A percentile compares a stretch with the other conserved stretches of the same genome.
phyloP scores from a whole-genome alignment of 2,329 filamentous ascomycete genomes.

The Arthroderma sp. region DNA sequence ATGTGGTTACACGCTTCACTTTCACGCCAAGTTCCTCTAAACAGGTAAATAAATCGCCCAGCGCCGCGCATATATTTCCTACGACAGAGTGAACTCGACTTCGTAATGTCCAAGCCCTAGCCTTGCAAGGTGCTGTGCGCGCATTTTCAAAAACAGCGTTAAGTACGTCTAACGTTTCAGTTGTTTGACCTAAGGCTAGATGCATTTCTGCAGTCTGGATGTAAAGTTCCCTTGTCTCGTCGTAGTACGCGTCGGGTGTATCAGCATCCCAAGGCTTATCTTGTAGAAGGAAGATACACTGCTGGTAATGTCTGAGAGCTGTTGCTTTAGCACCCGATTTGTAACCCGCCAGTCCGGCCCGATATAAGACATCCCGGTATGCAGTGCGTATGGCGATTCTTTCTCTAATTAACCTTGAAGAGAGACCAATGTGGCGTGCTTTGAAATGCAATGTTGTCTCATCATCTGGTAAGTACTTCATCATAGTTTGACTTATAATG shows the following conservation, averaged over 20 bases:
- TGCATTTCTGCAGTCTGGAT: conserved; percentile 72
- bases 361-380: conserved; percentile 64
- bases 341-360: conserved; percentile 64
- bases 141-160: conserved; percentile 58
- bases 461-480: conserved; percentile 55
- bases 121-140: conserved; percentile 63
- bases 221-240: conserved; percentile 71
- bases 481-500: conserved; percentile 67
- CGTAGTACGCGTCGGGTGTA: conserved; percentile 62
- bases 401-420: conserved; percentile 60
- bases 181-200: conserved; percentile 62
- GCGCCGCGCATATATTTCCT: conserved; percentile 58
- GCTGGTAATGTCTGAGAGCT: conserved; percentile 68
- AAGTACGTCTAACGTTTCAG: conserved; percentile 56
- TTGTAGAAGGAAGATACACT: conserved; percentile 68
- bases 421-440: conserved; percentile 69
- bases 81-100: conserved; percentile 65
- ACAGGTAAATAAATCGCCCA: conserved; percentile 58
- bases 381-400: conserved; percentile 48
- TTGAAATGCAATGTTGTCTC: conserved; percentile 56
- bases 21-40: conserved; percentile 56
- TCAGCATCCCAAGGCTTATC: conserved; percentile 62
- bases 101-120: conserved; percentile 70
- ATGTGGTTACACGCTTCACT: conserved; percentile 54
- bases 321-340: conserved; percentile 75